Base-by-base conservation (phyloP, 345 rosid species). In the Boechera divaricarpa region DNA sequence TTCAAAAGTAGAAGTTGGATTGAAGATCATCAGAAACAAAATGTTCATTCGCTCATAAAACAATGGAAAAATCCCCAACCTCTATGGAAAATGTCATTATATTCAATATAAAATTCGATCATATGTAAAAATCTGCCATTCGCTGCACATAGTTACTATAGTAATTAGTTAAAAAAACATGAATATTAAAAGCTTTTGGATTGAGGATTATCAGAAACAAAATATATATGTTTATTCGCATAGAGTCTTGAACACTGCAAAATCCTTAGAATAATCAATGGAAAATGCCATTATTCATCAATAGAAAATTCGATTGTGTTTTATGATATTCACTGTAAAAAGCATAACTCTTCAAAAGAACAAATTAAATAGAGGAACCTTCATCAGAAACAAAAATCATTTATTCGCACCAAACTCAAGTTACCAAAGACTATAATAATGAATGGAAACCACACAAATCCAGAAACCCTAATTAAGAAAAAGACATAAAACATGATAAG, bases 341-440 rank as follows among this genome's bases (percentile, higher is more conserved):
- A 10, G 3, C 10, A 55, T 28, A 28, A n/a, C 16, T 18, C 0
- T 29, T 55, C 16, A 55, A 56, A 10, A 29, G 3, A 56, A 31
- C 5, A 31, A n/a, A 55, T 9, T 10, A 5, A 6, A 52, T 35
- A 10, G 31, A 33, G 0, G 7, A 51, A 35, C 21, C 39, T 36
- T 45, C 7, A 69, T 69, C 39, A 42, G 42, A 29, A 56, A 56
- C 53, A 16, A 56, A 56, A 36, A 15, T n/a, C 7, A 18, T 55
- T 65, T 65, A 45, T 64, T 74, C 64, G 32, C 16, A 73, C 33
- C 63, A 52, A 63, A 61, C 6, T 36, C 38, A 61, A 61, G 67
- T 28, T 12, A 51, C 41, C 61, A 8, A 71, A 5, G 60, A 35
- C 59, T 6, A 72, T 21, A 21, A 52, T 36, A 62, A 49, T 61